Conservation (phyloP, 495 filamentous ascomycete genomes). For the Hypoxylon subgilvum region DNA sequence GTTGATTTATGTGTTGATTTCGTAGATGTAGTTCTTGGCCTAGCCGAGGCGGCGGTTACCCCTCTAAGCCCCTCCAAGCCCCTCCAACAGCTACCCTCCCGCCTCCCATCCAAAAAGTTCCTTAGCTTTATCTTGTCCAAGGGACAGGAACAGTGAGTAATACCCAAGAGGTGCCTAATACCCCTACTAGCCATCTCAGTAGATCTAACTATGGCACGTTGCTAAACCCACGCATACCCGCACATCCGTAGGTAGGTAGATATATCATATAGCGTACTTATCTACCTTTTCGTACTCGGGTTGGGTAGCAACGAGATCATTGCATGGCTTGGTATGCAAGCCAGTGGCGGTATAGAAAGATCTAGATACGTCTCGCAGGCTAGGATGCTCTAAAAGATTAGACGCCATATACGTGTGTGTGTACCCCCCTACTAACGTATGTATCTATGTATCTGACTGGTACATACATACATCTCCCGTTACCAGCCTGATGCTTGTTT, state of each 20-base stretch:
- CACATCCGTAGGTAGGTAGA: background rate
- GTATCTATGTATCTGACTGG: too few relatives aligned
- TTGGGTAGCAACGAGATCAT: slow-evolving; percentile 20
- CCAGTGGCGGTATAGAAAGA: slow-evolving; percentile 5
- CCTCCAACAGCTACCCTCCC: too few relatives aligned
- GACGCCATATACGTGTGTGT: too few relatives aligned
- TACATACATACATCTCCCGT: too few relatives aligned
- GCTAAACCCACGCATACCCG: background rate
- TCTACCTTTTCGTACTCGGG: background rate
- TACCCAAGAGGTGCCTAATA: background rate
- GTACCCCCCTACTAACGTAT: too few relatives aligned
- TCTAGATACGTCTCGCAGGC: slow-evolving; percentile 2
- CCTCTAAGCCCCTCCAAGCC: too few relatives aligned
- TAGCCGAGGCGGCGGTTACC: slow-evolving; percentile 7
- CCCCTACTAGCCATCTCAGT: background rate
- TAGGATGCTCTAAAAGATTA: too few relatives aligned
- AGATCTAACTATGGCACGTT: too few relatives aligned
- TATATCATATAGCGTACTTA: background rate
- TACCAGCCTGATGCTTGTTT: background rate
- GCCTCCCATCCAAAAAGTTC: too few relatives aligned
- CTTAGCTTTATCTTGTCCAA: background rate
- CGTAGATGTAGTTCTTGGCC: too few relatives aligned
- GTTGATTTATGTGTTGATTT: too few relatives aligned
- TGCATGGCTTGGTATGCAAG: slow-evolving; percentile 5
- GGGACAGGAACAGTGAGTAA: background rate